A percentile compares a stretch with the other conserved stretches of the same genome.
Evolutionary conservation across 1,284 basidiomycete genomes (phyloP).

Genomic region (Apiotrichum domesticum): DNA sequence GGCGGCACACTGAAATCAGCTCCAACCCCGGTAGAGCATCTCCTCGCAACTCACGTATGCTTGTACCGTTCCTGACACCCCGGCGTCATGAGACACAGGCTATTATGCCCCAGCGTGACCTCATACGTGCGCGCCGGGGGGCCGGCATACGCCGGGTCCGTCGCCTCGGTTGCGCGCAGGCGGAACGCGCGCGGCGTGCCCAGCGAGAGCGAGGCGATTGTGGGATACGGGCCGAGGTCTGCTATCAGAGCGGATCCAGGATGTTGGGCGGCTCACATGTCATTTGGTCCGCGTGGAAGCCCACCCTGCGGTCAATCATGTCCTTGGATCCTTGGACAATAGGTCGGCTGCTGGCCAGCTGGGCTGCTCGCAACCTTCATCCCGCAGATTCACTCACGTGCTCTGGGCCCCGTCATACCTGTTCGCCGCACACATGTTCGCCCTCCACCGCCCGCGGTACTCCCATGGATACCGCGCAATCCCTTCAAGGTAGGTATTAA

Average conservation of each 20-base stretch:
- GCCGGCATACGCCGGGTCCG: constrained; percentile 51
- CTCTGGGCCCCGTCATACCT: constrained; percentile 78
- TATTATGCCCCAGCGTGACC: constrained; percentile 75
- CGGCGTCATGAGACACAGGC: constrained; percentile 86
- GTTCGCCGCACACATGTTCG: constrained; percentile 87
- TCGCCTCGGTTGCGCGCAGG: constrained; percentile 50
- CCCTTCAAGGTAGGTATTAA: constrained; percentile 65
- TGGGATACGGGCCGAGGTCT: constrained; percentile 82
- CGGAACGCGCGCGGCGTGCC: constrained; percentile 71
- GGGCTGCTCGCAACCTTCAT: too few species aligned
- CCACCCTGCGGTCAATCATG: constrained; percentile 54
- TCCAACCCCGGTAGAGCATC: too few species aligned
- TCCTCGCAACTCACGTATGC: constrained; percentile 39
- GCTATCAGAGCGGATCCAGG: constrained; percentile 7
- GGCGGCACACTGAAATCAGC: constrained; percentile 55
- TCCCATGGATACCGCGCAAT: constrained; percentile 63
- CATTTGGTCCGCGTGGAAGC: constrained; percentile 67
- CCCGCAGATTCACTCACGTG: constrained; percentile 24
- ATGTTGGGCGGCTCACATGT: constrained; percentile 37
- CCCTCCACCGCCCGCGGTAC: constrained; percentile 70
- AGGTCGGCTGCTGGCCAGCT: too few species aligned
- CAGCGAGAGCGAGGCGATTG: constrained; percentile 88
- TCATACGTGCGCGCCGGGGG: constrained; percentile 66
- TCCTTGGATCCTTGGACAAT: too few species aligned
- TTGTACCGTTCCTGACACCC: constrained; percentile 86